Conservation (phyloP, 2,329 filamentous ascomycete genomes). For the Ophiostoma triangulosporum region DNA sequence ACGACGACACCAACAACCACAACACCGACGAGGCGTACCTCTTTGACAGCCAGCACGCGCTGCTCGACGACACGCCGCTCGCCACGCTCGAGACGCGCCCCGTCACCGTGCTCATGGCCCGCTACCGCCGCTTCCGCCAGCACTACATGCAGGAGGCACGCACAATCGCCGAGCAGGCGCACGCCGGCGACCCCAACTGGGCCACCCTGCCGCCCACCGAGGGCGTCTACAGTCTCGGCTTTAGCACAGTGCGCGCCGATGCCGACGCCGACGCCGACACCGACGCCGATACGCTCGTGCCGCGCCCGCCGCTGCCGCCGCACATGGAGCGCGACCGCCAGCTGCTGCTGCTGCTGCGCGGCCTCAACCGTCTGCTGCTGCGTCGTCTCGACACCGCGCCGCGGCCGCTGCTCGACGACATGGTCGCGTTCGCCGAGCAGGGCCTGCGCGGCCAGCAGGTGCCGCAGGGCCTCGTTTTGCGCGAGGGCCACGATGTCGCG, state of each 20-base stretch:
- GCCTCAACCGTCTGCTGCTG: conserved; percentile 16
- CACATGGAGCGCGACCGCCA: conserved; percentile 16
- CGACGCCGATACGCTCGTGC: too few relatives aligned
- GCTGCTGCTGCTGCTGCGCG: conserved; percentile 18
- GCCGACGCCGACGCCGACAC: background rate
- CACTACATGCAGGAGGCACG: conserved; percentile 13
- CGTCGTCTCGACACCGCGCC: conserved; percentile 16
- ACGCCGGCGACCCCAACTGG: conserved; percentile 4
- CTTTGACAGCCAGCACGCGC: background rate
- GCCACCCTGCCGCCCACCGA: conserved; percentile 15
- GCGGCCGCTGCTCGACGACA: conserved; percentile 17
- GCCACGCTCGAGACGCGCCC: conserved; percentile 9
- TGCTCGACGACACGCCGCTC: background rate
- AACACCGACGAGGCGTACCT: background rate
- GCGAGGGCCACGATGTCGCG: conserved; percentile 5
- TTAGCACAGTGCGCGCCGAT: conserved; percentile 12
- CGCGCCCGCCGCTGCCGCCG: conserved; percentile 13
- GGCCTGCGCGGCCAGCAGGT: background rate
- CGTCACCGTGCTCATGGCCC: conserved; percentile 10
- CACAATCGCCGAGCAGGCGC: background rate
- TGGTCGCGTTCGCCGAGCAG: conserved; percentile 11
- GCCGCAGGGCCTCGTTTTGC: conserved; percentile 1
- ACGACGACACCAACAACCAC: background rate
- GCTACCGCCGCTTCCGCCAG: conserved; percentile 9
- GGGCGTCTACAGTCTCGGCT: conserved; percentile 5